phyloP scores from a whole-genome alignment of 805 yeast species.

The Kazachstania kunashirensis region DNA sequence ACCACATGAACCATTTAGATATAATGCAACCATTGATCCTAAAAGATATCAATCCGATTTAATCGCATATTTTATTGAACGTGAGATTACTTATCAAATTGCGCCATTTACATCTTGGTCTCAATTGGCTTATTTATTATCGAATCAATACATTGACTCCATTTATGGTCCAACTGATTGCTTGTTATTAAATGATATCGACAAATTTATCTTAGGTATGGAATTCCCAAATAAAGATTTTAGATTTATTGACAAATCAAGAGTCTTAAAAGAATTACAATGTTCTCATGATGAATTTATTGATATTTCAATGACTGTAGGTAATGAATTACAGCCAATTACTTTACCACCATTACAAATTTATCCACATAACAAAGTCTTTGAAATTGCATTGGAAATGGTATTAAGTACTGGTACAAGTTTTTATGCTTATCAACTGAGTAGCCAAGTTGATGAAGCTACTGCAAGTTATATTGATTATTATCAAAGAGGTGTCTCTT shows the following conservation, averaged over 20 bases:
- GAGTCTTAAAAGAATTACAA: slow-evolving; percentile 50
- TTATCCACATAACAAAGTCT: slow-evolving; percentile 24
- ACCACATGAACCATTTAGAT: slow-evolving; percentile 43
- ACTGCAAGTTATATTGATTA: slow-evolving; percentile 33
- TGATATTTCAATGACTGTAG: slow-evolving; percentile 70
- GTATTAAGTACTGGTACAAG: slow-evolving; percentile 34
- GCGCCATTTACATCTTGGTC: slow-evolving; percentile 78
- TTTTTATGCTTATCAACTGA: slow-evolving; percentile 40
- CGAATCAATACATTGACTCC: slow-evolving; percentile 51
- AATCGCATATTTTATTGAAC: slow-evolving; percentile 44
- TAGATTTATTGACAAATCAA: slow-evolving; percentile 50
- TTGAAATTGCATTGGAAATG: slow-evolving; percentile 33
- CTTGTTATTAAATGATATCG: slow-evolving; percentile 50
- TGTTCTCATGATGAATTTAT: slow-evolving; percentile 57
- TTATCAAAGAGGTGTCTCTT: slow-evolving; percentile 59
- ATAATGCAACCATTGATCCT: slow-evolving; percentile 40
- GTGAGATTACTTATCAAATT: slow-evolving; percentile 54
- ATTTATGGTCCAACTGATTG: slow-evolving; percentile 81
- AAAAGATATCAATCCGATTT: slow-evolving; percentile 47
- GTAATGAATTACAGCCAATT: slow-evolving; percentile 63
- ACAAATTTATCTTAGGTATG: slow-evolving; percentile 62
- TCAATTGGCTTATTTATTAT: slow-evolving; percentile 65
- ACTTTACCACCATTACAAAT: slow-evolving; percentile 42
- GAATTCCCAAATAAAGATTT: slow-evolving; percentile 59
- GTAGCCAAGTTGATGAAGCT: slow-evolving; percentile 31